Evolutionary conservation across 257 asterid genomes (phyloP).

Genomic region (Verbascum thapsus): DNA sequence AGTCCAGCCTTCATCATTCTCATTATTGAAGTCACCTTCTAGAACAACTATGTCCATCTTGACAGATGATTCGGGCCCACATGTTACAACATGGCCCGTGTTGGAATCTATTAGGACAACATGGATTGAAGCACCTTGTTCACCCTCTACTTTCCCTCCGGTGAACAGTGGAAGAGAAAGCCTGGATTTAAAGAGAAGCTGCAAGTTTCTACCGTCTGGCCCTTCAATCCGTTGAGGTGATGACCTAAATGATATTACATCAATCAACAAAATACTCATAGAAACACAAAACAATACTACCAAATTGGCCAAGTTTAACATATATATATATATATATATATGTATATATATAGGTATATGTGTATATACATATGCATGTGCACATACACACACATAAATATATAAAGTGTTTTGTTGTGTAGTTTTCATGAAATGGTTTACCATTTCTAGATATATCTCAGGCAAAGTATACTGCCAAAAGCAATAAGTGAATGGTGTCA

Average conservation of each 20-base stretch:
- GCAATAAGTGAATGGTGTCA: no score
- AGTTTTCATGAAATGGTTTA: not conserved
- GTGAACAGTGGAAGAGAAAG: constrained; percentile 95
- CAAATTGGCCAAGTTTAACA: not conserved
- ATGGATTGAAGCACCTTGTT: constrained; percentile 92
- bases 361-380: not conserved
- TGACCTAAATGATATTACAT: constrained; percentile 43
- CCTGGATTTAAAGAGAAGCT: constrained; percentile 81
- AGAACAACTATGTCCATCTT: constrained; percentile 88
- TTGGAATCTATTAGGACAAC: constrained; percentile 73
- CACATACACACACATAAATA: no score
- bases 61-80: constrained; percentile 82
- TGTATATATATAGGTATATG: no score
- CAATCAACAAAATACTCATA: constrained; percentile 3
- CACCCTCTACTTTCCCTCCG: constrained; percentile 97
- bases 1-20: constrained; percentile 81
- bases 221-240: constrained; percentile 93
- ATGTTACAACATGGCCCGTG: constrained; percentile 74
- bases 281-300: constrained; percentile 11
- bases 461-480: not conserved
- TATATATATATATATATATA: no score
- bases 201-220: constrained; percentile 86
- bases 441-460: not conserved
- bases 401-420: no score
- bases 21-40: constrained; percentile 95